A percentile compares a stretch with the other conserved stretches of the same genome.
phyloP scores from a whole-genome alignment of 1,139 yeast genomes.

The Kurtzmaniella quercitrusa region DNA sequence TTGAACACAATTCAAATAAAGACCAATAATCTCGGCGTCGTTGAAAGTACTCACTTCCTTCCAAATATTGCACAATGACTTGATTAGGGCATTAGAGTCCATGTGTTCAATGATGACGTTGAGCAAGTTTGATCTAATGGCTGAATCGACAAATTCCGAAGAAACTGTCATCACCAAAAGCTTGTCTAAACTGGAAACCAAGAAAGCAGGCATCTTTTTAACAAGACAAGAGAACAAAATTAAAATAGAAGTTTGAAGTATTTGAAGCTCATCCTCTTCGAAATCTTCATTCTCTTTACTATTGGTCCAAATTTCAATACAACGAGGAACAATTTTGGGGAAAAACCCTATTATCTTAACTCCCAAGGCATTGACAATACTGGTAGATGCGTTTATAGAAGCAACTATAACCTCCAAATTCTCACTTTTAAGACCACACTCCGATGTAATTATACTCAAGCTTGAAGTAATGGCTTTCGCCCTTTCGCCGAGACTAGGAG shows the following conservation, averaged over 20 bases:
- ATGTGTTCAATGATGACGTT: conserved; percentile 62
- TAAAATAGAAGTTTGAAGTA: conserved; percentile 63
- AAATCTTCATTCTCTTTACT: conserved; percentile 23
- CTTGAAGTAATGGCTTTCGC: conserved; percentile 44
- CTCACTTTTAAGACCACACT: conserved; percentile 47
- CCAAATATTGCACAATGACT: conserved; percentile 65
- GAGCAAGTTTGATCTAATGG: conserved; percentile 63
- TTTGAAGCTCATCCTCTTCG: conserved; percentile 23
- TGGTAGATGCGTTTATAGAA: conserved; percentile 68
- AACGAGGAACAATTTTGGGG: conserved; percentile 78
- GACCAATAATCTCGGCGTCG: conserved; percentile 58
- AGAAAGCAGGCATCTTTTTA: conserved; percentile 83
- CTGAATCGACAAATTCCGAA: conserved; percentile 53
- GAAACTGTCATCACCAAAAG: conserved; percentile 55
- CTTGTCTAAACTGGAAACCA: conserved; percentile 63
- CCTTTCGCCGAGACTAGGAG: conserved; percentile 35
- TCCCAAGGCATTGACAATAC: conserved; percentile 69
- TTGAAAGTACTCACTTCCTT: conserved; percentile 29
- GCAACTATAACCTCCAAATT: conserved; percentile 68
- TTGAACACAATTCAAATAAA: conserved; percentile 66
- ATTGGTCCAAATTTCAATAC: conserved; percentile 53
- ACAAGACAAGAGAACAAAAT: conserved; percentile 71
- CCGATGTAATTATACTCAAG: conserved; percentile 51
- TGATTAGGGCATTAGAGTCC: conserved; percentile 61
- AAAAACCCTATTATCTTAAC: conserved; percentile 82